phyloP scores from a whole-genome alignment of 2,329 filamentous ascomycete species.

The Diatrype stigma region DNA sequence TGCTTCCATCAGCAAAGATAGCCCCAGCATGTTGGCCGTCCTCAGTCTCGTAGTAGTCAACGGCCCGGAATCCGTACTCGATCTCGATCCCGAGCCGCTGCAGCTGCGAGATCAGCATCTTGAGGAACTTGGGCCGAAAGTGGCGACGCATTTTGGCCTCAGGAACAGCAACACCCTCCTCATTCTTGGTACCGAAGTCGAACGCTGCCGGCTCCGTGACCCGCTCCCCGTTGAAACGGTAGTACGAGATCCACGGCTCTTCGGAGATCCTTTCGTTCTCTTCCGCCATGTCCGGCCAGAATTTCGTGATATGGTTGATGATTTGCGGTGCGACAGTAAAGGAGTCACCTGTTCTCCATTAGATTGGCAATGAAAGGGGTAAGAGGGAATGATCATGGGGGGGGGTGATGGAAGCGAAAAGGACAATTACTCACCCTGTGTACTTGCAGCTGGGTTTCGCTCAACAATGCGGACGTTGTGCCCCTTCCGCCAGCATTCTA shows the following conservation, averaged over 20 bases:
- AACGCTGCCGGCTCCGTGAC: conserved; percentile 2
- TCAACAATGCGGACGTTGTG: conserved; percentile 13
- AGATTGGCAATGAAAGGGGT: background rate
- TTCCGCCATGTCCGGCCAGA: conserved; percentile 5
- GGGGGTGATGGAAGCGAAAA: too few species aligned
- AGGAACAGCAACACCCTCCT: background rate
- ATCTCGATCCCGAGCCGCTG: conserved; percentile 4
- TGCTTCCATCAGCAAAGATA: conserved; percentile 8
- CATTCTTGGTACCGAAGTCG: background rate
- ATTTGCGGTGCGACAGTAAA: conserved; percentile 1
- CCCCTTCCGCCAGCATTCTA: conserved; percentile 16
- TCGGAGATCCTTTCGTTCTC: conserved; percentile 4
- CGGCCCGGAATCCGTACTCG: conserved; percentile 2
- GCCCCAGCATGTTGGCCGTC: conserved; percentile 5
- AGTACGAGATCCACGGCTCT: conserved; percentile 3
- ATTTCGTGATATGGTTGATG: background rate
- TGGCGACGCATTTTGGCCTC: conserved; percentile 1
- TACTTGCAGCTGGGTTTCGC: background rate
- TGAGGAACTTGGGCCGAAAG: conserved; percentile 1
- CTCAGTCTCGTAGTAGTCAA: conserved; percentile 4
- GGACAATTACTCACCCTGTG: conserved; percentile 1
- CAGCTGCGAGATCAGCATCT: conserved; percentile 1
- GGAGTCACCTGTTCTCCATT: background rate
- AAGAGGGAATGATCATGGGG: background rate
- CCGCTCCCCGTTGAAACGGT: background rate